Conservation (phyloP, 208 protist species). For the Acanthamoeba triangularis region DNA sequence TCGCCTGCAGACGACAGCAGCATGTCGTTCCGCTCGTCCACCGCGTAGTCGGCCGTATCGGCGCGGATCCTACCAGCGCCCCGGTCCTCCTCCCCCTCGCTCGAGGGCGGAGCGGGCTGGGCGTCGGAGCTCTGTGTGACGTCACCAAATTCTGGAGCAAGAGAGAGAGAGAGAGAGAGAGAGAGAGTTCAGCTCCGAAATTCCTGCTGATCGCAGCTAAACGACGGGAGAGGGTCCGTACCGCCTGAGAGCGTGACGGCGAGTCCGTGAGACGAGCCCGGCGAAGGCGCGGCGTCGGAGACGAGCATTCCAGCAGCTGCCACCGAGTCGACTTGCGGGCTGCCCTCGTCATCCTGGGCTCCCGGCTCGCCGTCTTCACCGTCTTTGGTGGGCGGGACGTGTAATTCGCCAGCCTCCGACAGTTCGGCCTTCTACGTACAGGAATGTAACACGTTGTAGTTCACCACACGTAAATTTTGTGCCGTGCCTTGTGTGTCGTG, state of each 20-base stretch:
- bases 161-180: no score
- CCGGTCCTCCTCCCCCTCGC: background rate
- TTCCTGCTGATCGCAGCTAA: no score
- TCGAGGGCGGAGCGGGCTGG: background rate
- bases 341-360: background rate
- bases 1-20: background rate
- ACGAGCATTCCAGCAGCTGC: background rate
- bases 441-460: no score
- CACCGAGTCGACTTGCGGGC: background rate
- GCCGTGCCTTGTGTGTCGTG: no score
- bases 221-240: no score
- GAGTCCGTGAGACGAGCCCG: background rate
- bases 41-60: background rate
- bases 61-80: background rate
- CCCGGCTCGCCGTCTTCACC: background rate
- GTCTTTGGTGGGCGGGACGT: no score
- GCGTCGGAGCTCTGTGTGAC: background rate
- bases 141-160: background rate
- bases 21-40: background rate
- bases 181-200: no score
- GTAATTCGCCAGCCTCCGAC: background rate
- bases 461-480: no score
- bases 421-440: background rate
- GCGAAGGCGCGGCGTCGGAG: background rate
- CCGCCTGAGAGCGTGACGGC: background rate